Evolutionary conservation across 208 protist genomes (phyloP), one percentile per base, ranked within the genome.

Genomic region (Angomonas ambiguus): DNA sequence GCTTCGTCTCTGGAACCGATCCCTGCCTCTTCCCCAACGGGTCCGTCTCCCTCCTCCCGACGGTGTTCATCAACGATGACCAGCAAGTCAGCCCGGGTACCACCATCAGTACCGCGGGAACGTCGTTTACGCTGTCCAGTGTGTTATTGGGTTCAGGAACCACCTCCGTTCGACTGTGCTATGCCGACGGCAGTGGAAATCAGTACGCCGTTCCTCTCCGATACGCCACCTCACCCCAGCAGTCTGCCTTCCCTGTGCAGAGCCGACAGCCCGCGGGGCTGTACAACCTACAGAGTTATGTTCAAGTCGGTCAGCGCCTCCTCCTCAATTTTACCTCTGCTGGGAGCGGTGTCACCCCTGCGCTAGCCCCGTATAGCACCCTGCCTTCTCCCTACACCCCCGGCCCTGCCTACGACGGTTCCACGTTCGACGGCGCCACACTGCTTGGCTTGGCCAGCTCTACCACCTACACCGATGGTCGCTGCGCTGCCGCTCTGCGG

Each of bases 181-280:
- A 93, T 78, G 79, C 67, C 34, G 87, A 96, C 74, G 71, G 74
- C 48, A 80, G 61, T 4, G 87, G 87, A 42, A 92, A 89, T 53
- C 70, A 92, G 65, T 96, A 89, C 64, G 83, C 85, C 16, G 78
- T 96, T 11, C 87, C 90, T 2, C 62, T 96, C 33, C 38, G 75
- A 34, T 69, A 75, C 59, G 38, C 38, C 30, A 67, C 28, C 11
- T 24, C 51, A 11, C 76, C 72, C 10, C 65, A 51, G 0, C 31
- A 59, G 35, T 91, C 85, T 5, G 0, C 70, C 31, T 78, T 88
- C 49, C 13, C 59, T 10, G 75, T 96, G 20, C 65, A 67, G 51
- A 20, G 61, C 18, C 76, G 71, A 27, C 80, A 91, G 70, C 79
- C 84, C 0, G 58, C 41, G 18, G 34, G 62, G 2, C 27, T 88